Evolutionary conservation across 177 flowering plant genomes (phyloP).

Genomic region (Telopea speciosissima): DNA sequence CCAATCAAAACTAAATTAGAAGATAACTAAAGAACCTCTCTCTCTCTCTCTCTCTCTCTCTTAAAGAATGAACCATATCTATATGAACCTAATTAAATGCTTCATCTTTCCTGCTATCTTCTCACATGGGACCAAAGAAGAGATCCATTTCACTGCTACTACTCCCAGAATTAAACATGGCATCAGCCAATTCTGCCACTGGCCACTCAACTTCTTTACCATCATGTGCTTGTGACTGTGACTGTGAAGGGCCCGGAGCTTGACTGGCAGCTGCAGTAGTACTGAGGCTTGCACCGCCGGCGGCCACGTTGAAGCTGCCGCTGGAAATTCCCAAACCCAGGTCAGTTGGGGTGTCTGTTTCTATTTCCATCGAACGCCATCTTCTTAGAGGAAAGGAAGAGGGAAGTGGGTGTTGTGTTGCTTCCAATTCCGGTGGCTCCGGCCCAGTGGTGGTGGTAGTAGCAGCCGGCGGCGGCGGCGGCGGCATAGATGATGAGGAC

Average conservation of each 20-base stretch:
- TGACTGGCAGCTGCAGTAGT: background rate
- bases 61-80: too few species aligned
- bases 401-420: constrained; percentile 4
- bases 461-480: background rate
- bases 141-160: constrained; percentile 56
- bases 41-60: too few species aligned
- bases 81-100: background rate
- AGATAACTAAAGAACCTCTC: too few species aligned
- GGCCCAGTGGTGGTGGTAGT: constrained; percentile 8
- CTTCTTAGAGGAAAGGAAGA: background rate
- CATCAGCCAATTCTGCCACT: constrained; percentile 53
- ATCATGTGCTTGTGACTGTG: background rate
- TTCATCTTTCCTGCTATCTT: constrained; percentile 22
- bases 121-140: constrained; percentile 38
- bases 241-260: constrained; percentile 14
- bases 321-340: background rate
- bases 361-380: constrained; percentile 35
- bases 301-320: background rate
- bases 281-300: background rate
- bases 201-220: constrained; percentile 23
- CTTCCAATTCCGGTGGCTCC: background rate
- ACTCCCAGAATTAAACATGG: constrained; percentile 61
- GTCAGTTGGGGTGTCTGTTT: background rate
- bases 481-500: constrained; percentile 35
- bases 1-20: too few species aligned